Evolutionary conservation across 495 filamentous ascomycete genomes (phyloP).

Genomic region (Penicillium paradoxum): DNA sequence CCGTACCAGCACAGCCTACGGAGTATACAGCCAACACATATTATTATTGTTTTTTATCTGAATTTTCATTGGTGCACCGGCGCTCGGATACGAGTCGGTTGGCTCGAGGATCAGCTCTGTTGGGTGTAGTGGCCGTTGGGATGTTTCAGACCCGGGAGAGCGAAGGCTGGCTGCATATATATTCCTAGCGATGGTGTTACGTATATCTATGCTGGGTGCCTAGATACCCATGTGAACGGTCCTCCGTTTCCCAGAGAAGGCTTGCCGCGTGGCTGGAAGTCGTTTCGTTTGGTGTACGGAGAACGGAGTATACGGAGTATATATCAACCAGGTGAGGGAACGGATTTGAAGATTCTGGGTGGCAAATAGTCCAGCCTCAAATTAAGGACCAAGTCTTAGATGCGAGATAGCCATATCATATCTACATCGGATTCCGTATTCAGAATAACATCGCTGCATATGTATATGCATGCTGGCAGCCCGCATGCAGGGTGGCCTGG

Average conservation of each 20-base stretch:
- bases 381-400: neutral
- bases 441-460: constrained; percentile 1
- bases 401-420: neutral
- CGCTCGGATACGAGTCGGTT: constrained; percentile 6
- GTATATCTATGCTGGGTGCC: neutral
- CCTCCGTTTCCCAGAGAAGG: no score
- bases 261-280: no score
- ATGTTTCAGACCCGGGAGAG: constrained; percentile 8
- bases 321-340: neutral
- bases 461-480: constrained; percentile 3
- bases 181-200: neutral
- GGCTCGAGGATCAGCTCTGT: constrained; percentile 4
- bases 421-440: neutral
- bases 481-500: neutral
- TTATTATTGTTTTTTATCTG: neutral
- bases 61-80: constrained; percentile 1
- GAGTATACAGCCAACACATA: no score
- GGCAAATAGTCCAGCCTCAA: neutral
- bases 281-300: no score
- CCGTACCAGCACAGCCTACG: no score
- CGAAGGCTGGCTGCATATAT: neutral
- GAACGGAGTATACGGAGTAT: no score
- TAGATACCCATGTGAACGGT: no score
- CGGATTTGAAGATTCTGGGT: neutral
- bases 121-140: constrained; percentile 9